Evolutionary conservation across 495 filamentous ascomycete species (phyloP), one percentile per base, ranked within the genome.

Genomic region (Achaetomiella virescens): DNA sequence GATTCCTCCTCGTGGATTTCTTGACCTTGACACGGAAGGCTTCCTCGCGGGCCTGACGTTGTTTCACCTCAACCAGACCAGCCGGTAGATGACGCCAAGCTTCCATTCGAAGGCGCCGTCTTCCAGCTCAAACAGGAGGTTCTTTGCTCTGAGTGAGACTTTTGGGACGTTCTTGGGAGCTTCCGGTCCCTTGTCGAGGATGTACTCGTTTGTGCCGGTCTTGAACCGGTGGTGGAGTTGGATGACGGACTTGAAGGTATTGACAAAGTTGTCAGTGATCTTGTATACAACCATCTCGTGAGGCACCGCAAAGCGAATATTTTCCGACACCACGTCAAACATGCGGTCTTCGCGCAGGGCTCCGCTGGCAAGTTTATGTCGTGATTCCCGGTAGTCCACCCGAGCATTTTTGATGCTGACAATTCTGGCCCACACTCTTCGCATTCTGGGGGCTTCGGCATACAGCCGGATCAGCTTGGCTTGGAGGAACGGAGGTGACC

Each of bases 91-190:
- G 60, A 85, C 81, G 0, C 90, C 88, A 20, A 99, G 78, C 64
- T 96, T 96, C 87, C 91, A 97, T 66, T 99, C 93, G 64, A 99
- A 99, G 1, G 89, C 85, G 48, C 93, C 90, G 69, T 99, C 93
- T 70, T 99, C 93, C 45, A 99, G 74, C 57, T 96, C 90, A 54
- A 97, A 89, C 21, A 96, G 72, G 10, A 97, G 68, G 0, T 84
- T 87, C 66, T 87, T 90, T 47, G 84, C 87, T 43, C 90, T 82
- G 2, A 99, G 45, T 0, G 90, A 90, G 12, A 97, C 71, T 63
- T 85, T 89, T 7, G 93, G 95, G 5, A 97, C 81, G 40, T 81
- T 79, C 66, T 91, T 97, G 1, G 95, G 89, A 8, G 78, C 84
- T 68, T 96, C 88, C 0, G 93, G 88, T 18, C 78, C 74, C 70